A percentile compares a stretch with the other conserved stretches of the same genome.
These are phyloP conservation scores for Sungouiozyma intestinalis DNA, from an alignment of 805 yeast species.

Conservation along the genomic window DNA sequence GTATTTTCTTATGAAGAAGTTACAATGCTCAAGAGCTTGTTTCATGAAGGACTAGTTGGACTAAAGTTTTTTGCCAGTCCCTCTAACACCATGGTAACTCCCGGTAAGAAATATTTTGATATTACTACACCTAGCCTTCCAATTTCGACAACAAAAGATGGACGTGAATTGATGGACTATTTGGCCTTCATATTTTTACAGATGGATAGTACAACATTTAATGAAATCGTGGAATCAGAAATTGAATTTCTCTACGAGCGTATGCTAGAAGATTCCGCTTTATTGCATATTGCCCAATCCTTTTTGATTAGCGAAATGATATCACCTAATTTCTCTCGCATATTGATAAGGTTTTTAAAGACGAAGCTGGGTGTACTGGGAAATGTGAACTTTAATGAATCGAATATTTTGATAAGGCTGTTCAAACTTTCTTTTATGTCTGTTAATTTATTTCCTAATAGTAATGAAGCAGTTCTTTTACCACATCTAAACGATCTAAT, in stretches of 20 bases:
- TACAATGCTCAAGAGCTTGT: conserved; percentile 59
- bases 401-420: conserved; percentile 72
- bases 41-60: conserved; percentile 77
- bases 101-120: conserved; percentile 36
- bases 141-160: conserved; percentile 81
- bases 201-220: conserved; percentile 90
- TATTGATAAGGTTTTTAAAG: conserved; percentile 65
- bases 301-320: conserved; percentile 91
- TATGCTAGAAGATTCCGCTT: conserved; percentile 72
- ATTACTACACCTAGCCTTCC: conserved; percentile 76
- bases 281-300: conserved; percentile 86
- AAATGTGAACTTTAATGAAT: conserved; percentile 60
- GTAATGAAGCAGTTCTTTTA: conserved; percentile 76
- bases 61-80: conserved; percentile 58
- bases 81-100: conserved; percentile 17
- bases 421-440: conserved; percentile 94
- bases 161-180: conserved; percentile 90
- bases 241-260: conserved; percentile 66
- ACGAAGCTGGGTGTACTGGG: conserved; percentile 71
- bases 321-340: conserved; percentile 82
- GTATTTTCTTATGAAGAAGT: conserved; percentile 79
- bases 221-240: conserved; percentile 79
- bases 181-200: conserved; percentile 89
- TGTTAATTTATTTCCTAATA: conserved; percentile 78
- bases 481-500: conserved; percentile 84